Base-by-base conservation (phyloP, 176 grass and related monocot species). In the Musa itinerans region DNA sequence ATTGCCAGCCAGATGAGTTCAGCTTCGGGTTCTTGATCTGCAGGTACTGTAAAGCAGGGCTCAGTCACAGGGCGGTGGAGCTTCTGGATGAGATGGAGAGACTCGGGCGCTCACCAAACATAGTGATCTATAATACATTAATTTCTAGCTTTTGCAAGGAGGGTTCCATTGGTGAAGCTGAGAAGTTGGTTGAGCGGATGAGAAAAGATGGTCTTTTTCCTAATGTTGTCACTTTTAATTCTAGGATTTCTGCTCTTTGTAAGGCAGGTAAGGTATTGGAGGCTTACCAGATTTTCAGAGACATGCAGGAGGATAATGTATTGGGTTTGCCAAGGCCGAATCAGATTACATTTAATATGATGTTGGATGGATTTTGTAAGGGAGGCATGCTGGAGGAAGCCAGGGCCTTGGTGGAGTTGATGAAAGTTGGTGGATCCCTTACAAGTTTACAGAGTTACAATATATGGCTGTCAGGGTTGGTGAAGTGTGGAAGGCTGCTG, bases 201-300 rank as follows among this genome's bases (percentile, higher is more conserved):
- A 85, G 82, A 14, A 59, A 58, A 22, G 74, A 87, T 26, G 90
- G 86, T 29, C 75, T 98, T 6, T 58, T 67, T 8, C 90, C 94
- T 7, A 93, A 98, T 70, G 88, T 93, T 56, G 88, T 91, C 61
- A 98, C 94, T 11, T 98, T 98, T 85, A 98, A 98, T 21, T 85
- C 84, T 10, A 80, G 94, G 81, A 98, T 98, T 79, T 90, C 94
- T 0, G 86, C 86, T 9, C 90, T 98, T 83, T 98, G 94, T 80
- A 98, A 84, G 78, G 64, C 82, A 0, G 86, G 90, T 17, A 80
- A 69, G 77, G 86, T 93, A 73, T 73, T 89, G 76, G 90, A 98
- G 3, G 94, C 90, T 12, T 93, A 93, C 76, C 83, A 78, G 56
- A 93, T 93, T 80, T 98, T 98, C 72, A 85, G 82, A 27, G 94